These are phyloP conservation scores for Ensete ventricosum DNA, from an alignment of 176 grass and related monocot species.

Conservation along the genomic window DNA sequence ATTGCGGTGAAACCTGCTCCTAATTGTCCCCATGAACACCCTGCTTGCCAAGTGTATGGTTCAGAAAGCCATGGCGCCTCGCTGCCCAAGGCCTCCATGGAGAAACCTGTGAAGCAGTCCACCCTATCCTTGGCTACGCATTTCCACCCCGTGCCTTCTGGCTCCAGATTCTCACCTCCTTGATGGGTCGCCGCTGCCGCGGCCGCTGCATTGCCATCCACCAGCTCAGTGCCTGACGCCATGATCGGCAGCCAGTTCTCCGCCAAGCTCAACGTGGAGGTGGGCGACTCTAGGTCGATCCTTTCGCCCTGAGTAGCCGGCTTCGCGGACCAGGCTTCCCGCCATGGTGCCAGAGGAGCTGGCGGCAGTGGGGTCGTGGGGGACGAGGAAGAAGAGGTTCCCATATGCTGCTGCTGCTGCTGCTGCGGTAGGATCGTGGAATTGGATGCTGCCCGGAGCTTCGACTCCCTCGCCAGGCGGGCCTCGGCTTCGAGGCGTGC, in stretches of 20 bases:
- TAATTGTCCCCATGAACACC: neutral
- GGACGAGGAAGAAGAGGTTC: constrained; percentile 13
- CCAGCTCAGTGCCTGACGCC: constrained; percentile 19
- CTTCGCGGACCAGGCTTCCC: constrained; percentile 20
- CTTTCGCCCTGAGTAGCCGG: constrained; percentile 33
- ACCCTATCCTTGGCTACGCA: constrained; percentile 36
- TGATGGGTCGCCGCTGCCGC: constrained; percentile 6
- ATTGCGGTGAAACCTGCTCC: constrained; percentile 47
- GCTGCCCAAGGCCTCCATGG: constrained; percentile 13
- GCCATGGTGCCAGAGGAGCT: neutral
- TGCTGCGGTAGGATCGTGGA: neutral
- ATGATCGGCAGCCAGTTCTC: constrained; percentile 33
- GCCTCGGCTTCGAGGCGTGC: constrained; percentile 88
- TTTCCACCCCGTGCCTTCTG: constrained; percentile 42
- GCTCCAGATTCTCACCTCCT: constrained; percentile 26
- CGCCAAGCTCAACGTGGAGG: constrained; percentile 69
- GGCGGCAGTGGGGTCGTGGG: constrained; percentile 12
- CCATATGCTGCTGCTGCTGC: neutral
- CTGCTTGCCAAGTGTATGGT: constrained; percentile 2
- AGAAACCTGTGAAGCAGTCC: neutral
- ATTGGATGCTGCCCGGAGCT: constrained; percentile 21
- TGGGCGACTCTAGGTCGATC: constrained; percentile 74
- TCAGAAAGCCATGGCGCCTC: constrained; percentile 49
- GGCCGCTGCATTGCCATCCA: constrained; percentile 19
- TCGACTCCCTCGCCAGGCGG: constrained; percentile 66